phyloP scores from a whole-genome alignment of 2,329 filamentous ascomycete species.

The Talaromyces albobiverticillius region DNA sequence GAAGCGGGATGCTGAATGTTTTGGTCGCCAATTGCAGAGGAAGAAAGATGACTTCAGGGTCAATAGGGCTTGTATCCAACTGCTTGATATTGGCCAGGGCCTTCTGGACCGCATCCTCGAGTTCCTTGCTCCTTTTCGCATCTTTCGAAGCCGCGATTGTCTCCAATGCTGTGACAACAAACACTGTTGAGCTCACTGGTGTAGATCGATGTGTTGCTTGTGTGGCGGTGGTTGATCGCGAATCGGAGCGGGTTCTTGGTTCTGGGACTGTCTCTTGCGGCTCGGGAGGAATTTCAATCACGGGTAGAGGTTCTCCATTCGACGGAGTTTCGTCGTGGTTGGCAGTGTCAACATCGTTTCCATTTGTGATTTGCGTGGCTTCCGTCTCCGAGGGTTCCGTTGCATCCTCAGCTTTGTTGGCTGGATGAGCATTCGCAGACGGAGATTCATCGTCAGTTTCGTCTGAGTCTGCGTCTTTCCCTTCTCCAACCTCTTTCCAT shows the following conservation, averaged over 20 bases:
- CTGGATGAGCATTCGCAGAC: slow-evolving; percentile 18
- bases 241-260: slow-evolving; percentile 55
- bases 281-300: slow-evolving; percentile 9
- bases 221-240: slow-evolving; percentile 52
- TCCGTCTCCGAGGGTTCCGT: slow-evolving; percentile 16
- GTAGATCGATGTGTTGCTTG: slow-evolving; percentile 52
- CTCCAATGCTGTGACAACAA: slow-evolving; percentile 90
- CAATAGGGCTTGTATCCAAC: slow-evolving; percentile 74
- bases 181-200: slow-evolving; percentile 89
- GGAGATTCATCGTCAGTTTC: slow-evolving; percentile 20
- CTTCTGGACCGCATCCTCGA: slow-evolving; percentile 75
- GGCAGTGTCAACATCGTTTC: neutral
- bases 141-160: slow-evolving; percentile 89
- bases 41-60: slow-evolving; percentile 87
- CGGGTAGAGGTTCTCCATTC: slow-evolving; percentile 1
- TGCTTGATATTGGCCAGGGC: slow-evolving; percentile 85
- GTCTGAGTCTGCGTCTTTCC: slow-evolving; percentile 16
- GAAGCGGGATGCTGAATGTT: slow-evolving; percentile 77
- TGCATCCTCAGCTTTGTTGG: slow-evolving; percentile 17
- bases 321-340: neutral
- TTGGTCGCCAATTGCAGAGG: slow-evolving; percentile 88
- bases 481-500: slow-evolving; percentile 27
- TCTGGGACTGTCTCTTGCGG: slow-evolving; percentile 23
- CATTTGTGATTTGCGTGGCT: slow-evolving; percentile 17
- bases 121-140: slow-evolving; percentile 78